These are phyloP conservation scores for Sanghuangporus baumii DNA, from an alignment of 1,284 basidiomycete genomes.

Conservation along the genomic window DNA sequence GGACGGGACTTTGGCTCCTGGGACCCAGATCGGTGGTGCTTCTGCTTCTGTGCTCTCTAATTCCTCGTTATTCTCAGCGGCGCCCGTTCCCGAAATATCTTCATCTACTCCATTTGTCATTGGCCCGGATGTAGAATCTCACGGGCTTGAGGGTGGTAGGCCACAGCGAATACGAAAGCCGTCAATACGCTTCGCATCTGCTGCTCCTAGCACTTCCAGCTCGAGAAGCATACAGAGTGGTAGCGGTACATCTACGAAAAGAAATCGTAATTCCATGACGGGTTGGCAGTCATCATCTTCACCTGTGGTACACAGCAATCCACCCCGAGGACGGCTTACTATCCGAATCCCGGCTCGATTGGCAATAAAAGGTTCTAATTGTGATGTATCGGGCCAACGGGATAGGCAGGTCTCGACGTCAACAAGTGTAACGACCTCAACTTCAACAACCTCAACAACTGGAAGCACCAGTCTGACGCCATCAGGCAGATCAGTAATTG, in stretches of 20 bases:
- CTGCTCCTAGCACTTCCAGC: slow-evolving; percentile 1
- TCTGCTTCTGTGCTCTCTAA: neutral
- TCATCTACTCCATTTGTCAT: neutral
- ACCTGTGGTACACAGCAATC: neutral
- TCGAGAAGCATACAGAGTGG: neutral
- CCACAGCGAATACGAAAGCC: slow-evolving; percentile 8
- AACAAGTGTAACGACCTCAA: neutral
- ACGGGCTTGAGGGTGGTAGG: neutral
- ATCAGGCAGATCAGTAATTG: neutral
- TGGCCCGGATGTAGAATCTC: neutral
- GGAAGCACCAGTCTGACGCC: neutral
- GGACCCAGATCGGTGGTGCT: neutral
- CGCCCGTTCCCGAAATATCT: neutral
- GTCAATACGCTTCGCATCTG: slow-evolving; percentile 6
- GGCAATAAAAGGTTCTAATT: neutral
- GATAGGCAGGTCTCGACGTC: slow-evolving; percentile 6
- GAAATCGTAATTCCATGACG: neutral
- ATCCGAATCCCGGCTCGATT: slow-evolving; percentile 14
- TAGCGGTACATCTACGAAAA: neutral
- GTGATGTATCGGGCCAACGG: neutral
- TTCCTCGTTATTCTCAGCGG: neutral
- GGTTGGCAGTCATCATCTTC: neutral
- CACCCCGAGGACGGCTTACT: slow-evolving; percentile 3
- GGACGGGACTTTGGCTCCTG: neutral
- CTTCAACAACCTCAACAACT: neutral